These are phyloP conservation scores for Coprinellus micaceus DNA, from an alignment of 768 basidiomycete species.

Conservation along the genomic window DNA sequence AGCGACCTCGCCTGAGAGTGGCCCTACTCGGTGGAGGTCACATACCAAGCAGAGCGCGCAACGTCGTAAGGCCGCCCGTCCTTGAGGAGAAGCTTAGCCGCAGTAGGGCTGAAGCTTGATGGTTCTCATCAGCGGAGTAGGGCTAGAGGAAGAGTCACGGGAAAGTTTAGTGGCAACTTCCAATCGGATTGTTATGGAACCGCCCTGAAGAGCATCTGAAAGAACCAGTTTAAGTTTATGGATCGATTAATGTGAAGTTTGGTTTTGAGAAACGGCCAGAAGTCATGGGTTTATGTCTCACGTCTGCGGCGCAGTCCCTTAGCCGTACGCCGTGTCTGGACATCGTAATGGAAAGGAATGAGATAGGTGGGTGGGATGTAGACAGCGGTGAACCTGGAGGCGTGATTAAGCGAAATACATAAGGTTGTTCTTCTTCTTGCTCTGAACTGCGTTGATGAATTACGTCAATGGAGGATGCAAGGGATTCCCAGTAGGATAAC, in stretches of 20 bases:
- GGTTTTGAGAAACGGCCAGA: background rate
- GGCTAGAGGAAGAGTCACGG: background rate
- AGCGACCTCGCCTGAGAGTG: too few relatives aligned
- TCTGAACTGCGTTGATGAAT: conserved; percentile 66
- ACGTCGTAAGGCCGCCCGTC: background rate
- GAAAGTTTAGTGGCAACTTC: background rate
- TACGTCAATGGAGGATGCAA: conserved; percentile 18
- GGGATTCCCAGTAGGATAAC: conserved; percentile 18
- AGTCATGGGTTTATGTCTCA: too few relatives aligned
- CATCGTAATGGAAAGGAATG: background rate
- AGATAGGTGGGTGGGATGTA: conserved; percentile 1
- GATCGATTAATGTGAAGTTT: background rate
- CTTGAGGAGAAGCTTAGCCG: too few relatives aligned
- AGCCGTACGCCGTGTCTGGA: too few relatives aligned
- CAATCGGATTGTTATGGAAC: conserved; percentile 4
- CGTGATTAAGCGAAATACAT: conserved; percentile 81
- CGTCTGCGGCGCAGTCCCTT: too few relatives aligned
- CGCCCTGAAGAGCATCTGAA: background rate
- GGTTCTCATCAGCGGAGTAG: background rate
- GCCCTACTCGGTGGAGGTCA: background rate
- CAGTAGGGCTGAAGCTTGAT: background rate
- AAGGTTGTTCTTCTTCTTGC: conserved; percentile 99
- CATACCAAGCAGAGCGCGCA: background rate
- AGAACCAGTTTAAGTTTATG: background rate
- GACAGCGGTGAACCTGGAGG: background rate